Evolutionary conservation across 371 early-diverging fungal genomes (phyloP), one percentile per base, ranked within the genome.

Genomic region (Mortierella sp.): DNA sequence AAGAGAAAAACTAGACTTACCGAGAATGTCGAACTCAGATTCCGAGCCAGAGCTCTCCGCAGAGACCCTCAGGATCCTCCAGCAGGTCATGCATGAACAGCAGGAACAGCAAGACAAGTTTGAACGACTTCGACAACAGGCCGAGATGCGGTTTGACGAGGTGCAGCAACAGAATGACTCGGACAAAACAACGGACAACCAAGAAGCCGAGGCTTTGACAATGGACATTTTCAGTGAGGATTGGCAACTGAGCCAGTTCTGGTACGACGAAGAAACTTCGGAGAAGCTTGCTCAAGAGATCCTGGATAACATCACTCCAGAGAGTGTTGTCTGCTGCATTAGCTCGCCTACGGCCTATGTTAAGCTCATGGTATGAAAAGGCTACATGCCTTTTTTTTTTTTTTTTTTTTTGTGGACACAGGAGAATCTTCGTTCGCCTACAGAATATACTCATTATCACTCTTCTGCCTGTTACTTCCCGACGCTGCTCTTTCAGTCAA

Each of bases 211-310:
- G 19, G 57, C 64, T 26, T 58, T 90, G 53, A 71, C 80, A 58
- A 90, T 90, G 84, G 82, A 81, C n/a, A 72, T 79, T 50, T 92
- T 93, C 77, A 80, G 83, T 29, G 93, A 92, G 68, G 90, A 92
- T 70, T 93, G 92, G 93, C 91, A 83, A 52, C 75, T 92, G 64
- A 87, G 86, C 28, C 90, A 92, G 79, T 92, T 92, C 68, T 92
- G 92, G 88, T 92, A 92, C 73, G 81, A 85, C 57, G 88, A 87
- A 18, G 82, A 73, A 1, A 93, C 91, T 7, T 84, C 89, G 21
- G 68, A 81, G 7, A 81, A 69, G 25, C 55, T 92, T 18, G 88
- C 88, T 7, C 68, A 68, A 18, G 88, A 90, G 59, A 83, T 87
- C 18, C 37, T 88, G 56, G 76, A 77, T 48, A 73, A 85, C 46